Evolutionary conservation across 768 basidiomycete genomes (phyloP), one percentile per base, ranked within the genome.

Genomic region (Rubroboletus pulcherrimus): DNA sequence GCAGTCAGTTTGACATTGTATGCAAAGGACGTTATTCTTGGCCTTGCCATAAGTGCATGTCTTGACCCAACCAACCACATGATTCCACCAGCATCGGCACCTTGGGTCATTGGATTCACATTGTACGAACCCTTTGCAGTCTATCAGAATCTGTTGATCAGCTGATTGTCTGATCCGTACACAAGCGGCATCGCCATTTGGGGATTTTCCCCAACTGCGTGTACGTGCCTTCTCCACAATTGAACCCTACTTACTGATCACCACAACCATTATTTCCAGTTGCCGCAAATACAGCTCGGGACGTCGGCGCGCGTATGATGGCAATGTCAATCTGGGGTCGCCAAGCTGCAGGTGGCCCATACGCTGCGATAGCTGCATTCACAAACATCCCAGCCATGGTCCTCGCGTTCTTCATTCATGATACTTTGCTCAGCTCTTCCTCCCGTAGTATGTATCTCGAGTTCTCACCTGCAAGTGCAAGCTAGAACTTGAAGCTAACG

Each of bases 361-460:
- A 87, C 62, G 78, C 82, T 2, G 87, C 84, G 10, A 78, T 87
- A 49, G 65, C 85, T 1, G 82, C 86, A 2, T 75, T 87, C 33
- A 81, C 82, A 4, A 87, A 85, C 60, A 83, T 87, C 61, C 84
- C 83, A 4, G 83, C 84, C 3, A 87, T 78, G 12, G 49, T 86
- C 33, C 68, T 85, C 46, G 83, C 77, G 15, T 78, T 75, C 26
- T 55, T 75, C 49, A 53, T 85, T 30, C 85, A 87, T 51, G 82
- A 86, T 57, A 55, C 78, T 9, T 75, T 87, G 65, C 70, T 88
- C 26, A 66, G 73, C 26, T 86, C 87, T 64, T 81, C 81, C 11
- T 78, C 80, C 57, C 71, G 85, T 68, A 81, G 84, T 84, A 61
- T 55, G 79, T 69, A 6, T 40, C 29, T 45, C 7, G 24, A 7